Evolutionary conservation across 2,329 filamentous ascomycete species (phyloP).

Genomic region (Arachnomyces sp.): DNA sequence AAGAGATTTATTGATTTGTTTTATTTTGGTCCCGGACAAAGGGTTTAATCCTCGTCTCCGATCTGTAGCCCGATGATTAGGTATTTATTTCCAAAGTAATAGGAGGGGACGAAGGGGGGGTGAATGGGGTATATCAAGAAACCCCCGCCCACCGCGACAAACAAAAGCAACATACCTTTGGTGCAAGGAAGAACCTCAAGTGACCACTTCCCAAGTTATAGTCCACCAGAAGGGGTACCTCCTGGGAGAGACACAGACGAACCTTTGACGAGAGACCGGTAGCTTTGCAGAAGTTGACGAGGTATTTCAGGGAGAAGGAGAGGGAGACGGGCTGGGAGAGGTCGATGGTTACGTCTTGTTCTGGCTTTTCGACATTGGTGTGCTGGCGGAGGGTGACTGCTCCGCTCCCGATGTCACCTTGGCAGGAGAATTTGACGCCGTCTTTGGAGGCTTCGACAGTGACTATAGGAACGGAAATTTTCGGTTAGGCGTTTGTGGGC

Average conservation of each 20-base stretch:
- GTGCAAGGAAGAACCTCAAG: conserved; percentile 93
- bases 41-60: no score
- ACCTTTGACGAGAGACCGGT: conserved; percentile 73
- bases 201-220: conserved; percentile 82
- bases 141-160: no score
- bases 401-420: conserved; percentile 92
- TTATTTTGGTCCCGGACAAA: no score
- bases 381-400: conserved; percentile 85
- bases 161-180: conserved; percentile 62
- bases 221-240: conserved; percentile 93
- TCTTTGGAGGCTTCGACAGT: conserved; percentile 95
- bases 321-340: conserved; percentile 86
- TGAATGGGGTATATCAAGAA: no score
- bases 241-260: conserved; percentile 88
- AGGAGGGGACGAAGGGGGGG: no score
- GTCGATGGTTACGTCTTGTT: conserved; percentile 78
- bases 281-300: conserved; percentile 99
- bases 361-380: conserved; percentile 81
- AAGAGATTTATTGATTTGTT: no score
- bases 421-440: conserved; percentile 88
- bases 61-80: no score
- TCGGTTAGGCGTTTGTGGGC: conserved; percentile 16
- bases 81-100: no score
- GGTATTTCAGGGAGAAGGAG: conserved; percentile 98
- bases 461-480: conserved; percentile 48